phyloP scores from a whole-genome alignment of 1,284 basidiomycete genomes.

The Malassezia japonica region DNA sequence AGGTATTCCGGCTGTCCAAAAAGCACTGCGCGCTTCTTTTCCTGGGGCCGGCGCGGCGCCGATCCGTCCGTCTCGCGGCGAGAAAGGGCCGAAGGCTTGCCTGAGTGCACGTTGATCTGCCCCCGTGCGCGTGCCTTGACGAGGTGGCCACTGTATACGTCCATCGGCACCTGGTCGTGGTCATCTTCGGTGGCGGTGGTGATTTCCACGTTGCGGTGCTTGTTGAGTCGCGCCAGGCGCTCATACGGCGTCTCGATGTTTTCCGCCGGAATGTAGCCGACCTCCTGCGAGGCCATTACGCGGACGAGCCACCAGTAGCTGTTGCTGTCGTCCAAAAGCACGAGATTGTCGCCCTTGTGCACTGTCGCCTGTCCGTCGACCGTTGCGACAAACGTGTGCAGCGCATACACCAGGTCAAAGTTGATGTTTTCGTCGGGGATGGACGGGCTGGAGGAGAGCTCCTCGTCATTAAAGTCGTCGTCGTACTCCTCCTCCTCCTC shows the following conservation, averaged over 20 bases:
- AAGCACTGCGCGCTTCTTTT: constrained; percentile 34
- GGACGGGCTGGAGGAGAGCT: constrained; percentile 45
- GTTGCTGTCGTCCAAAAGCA: constrained; percentile 47
- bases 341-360: constrained; percentile 47
- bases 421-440: constrained; percentile 49
- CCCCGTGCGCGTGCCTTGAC: constrained; percentile 30
- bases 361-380: constrained; percentile 48
- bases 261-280: constrained; percentile 98
- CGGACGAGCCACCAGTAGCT: constrained; percentile 49
- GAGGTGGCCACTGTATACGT: constrained; percentile 31
- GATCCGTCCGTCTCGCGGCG: constrained; percentile 29
- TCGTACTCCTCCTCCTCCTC: constrained; percentile 33
- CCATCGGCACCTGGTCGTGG: constrained; percentile 37
- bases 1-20: constrained; percentile 42
- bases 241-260: constrained; percentile 99
- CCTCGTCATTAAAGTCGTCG: constrained; percentile 39
- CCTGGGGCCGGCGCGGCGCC: constrained; percentile 21
- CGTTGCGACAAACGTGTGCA: constrained; percentile 47
- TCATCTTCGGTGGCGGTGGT: constrained; percentile 45
- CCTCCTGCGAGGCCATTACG: constrained; percentile 60
- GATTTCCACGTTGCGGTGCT: constrained; percentile 84
- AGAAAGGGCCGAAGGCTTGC: constrained; percentile 45
- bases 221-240: constrained; percentile 85
- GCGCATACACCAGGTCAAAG: constrained; percentile 48
- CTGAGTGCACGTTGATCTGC: constrained; percentile 29